Evolutionary conservation across 805 yeast species (phyloP), one percentile per base, ranked within the genome.

Genomic region (Ogataea siamensis): DNA sequence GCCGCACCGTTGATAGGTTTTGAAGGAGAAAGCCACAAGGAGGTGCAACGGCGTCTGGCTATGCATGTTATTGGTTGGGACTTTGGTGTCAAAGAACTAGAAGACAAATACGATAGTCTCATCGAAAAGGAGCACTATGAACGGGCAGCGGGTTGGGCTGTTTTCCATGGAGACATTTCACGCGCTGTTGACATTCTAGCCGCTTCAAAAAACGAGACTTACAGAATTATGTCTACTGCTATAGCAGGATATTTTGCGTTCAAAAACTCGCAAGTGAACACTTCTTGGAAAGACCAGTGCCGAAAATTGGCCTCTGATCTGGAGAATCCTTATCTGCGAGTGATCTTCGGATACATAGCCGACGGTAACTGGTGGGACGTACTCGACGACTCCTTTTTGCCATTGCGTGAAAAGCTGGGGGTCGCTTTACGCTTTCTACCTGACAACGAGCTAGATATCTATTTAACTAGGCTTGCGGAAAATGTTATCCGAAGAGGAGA

Each of bases 131-230:
- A 84, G 0, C 73, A 76, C 42, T 74, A 74, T 45, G 95, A 88
- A 45, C 81, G 91, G 55, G 98, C 99, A 1, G 99, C 97, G 1
- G 98, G 95, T 0, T 87, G 96, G 95, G 97, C 97, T 0, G 89
- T 88, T 0, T 91, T 91, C 60, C 91, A 87, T 56, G 96, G 95
- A 5, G 86, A 88, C 58, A 84, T 91, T 2, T 72, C 76, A 2
- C 72, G 79, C 34, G 95, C 97, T 0, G 84, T 89, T 4, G 78
- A 77, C 28, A 82, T 87, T n/a, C 65, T 91, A 37, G 78, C 85
- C 0, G 68, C 75, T n/a, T 77, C 95, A 2, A 79, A 79, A 33
- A 80, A 76, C 41, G 88, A 83, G 55, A 66, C 80, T 37, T 68
- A 86, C 31, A 64, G 83, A 34, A 70, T 91, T 31, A 88, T 91